phyloP scores from a whole-genome alignment of 2,329 filamentous ascomycete genomes.

The Epichloe elymi region DNA sequence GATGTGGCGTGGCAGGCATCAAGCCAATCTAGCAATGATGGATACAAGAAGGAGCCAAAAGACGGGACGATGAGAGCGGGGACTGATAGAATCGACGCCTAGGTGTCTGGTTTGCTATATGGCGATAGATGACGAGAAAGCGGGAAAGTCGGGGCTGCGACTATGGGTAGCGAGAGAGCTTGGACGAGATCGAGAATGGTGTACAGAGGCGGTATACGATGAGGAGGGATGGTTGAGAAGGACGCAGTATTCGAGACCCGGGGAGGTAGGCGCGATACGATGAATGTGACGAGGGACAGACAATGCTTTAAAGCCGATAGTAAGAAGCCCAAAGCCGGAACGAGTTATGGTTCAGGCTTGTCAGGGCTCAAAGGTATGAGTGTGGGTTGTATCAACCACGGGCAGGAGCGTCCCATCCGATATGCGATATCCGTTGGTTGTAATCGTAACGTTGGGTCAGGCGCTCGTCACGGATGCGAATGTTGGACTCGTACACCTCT shows the following conservation, averaged over 20 bases:
- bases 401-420: slow-evolving; percentile 1
- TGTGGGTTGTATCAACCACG: background rate
- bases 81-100: background rate
- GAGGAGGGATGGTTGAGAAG: background rate
- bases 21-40: background rate
- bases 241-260: background rate
- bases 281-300: background rate
- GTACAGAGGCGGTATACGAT: background rate
- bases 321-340: background rate
- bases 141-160: background rate
- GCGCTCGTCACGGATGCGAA: background rate
- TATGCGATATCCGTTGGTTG: background rate
- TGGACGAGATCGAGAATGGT: background rate
- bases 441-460: background rate
- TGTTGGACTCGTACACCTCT: background rate
- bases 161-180: background rate
- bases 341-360: background rate
- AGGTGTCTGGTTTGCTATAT: slow-evolving; percentile 1
- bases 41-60: background rate
- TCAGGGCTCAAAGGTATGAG: background rate
- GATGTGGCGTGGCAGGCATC: background rate
- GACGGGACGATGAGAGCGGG: background rate
- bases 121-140: slow-evolving; percentile 2
- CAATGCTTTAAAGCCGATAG: background rate
- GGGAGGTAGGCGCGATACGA: background rate